Percentiles rank a stretch among this genome's conserved stretches.
Evolutionary conservation across 345 rosid genomes (phyloP).

Genomic region (Cardamine chenopodiifolia): DNA sequence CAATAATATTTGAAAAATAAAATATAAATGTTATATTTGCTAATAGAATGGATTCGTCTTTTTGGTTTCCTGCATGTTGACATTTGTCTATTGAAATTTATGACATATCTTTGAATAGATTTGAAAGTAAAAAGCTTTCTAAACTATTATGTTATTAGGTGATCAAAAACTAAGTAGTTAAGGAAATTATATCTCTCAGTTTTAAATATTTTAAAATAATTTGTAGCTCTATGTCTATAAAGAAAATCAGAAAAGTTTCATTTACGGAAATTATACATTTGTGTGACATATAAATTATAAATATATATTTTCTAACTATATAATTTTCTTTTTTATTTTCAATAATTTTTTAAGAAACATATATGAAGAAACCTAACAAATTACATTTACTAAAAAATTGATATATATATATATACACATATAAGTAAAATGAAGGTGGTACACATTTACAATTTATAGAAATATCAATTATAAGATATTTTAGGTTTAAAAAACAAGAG

Average conservation of each 20-base stretch:
- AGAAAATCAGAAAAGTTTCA: background rate
- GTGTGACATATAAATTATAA: background rate
- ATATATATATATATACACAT: background rate
- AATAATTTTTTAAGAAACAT: background rate
- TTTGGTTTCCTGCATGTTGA: slow-evolving; percentile 18
- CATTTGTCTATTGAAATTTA: slow-evolving; percentile 4
- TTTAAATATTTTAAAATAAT: background rate
- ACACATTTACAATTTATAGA: background rate
- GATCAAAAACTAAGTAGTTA: background rate
- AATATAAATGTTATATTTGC: background rate
- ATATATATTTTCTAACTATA: background rate
- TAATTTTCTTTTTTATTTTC: background rate
- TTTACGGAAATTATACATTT: background rate
- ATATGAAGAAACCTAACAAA: background rate
- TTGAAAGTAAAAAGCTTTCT: background rate
- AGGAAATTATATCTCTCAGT: background rate
- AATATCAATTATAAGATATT: background rate
- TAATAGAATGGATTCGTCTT: slow-evolving; percentile 4
- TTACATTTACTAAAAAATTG: background rate
- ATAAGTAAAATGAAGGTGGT: no score
- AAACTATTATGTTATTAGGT: background rate
- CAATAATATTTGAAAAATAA: background rate
- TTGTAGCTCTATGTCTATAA: background rate
- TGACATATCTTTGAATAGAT: slow-evolving; percentile 7
- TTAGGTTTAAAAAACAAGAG: background rate